Base-by-base conservation (phyloP, 805 yeast genomes). In the Suhomyces xylopsoci region DNA sequence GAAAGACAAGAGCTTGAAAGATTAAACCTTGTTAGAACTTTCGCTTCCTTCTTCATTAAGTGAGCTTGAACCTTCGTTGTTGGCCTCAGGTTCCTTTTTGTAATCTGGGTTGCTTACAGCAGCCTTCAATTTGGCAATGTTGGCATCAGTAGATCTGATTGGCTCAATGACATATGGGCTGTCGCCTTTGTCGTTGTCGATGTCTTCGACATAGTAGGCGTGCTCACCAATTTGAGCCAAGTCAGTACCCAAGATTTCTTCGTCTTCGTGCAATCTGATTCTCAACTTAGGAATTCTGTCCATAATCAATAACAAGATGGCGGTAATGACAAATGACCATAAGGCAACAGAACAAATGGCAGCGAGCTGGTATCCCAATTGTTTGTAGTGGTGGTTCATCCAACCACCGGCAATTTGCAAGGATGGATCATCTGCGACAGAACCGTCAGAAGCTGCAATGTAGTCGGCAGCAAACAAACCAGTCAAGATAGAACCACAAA, bases 391-490 rank as follows among this genome's bases (percentile, higher is more conserved):
- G 62, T 88, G 90, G 76, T 88, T 87, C 55, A 91, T 71, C 94
- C 96, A 89, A 55, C 97, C 97, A 64, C 97, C 96, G 25, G 67
- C 78, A 58, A 88, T 88, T 42, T 51, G 55, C 7, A 52, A 19
- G 9, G 62, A 12, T 32, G 71, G 67, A 49, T 68, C 66, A 26
- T 50, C 58, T 14, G 62, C 67, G 15, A 76, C 80, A 10, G 82
- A 70, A 51, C 90, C 96, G 64, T 92, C 97, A 12, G 88, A 69
- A 43, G 90, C 91, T 46, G 96, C 87, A 60, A 92, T 84, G 72
- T 92, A 90, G 73, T 88, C 89, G 48, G 96, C 90, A 25, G 98
- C 96, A 69, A 93, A 93, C 58, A 93, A 77, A 66, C 97, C 98
- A 22, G 97, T 93, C 69, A 91, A 69, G 20, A 87, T 74, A 25